phyloP scores from a whole-genome alignment of 768 basidiomycete genomes.

The Russula dissimulans region DNA sequence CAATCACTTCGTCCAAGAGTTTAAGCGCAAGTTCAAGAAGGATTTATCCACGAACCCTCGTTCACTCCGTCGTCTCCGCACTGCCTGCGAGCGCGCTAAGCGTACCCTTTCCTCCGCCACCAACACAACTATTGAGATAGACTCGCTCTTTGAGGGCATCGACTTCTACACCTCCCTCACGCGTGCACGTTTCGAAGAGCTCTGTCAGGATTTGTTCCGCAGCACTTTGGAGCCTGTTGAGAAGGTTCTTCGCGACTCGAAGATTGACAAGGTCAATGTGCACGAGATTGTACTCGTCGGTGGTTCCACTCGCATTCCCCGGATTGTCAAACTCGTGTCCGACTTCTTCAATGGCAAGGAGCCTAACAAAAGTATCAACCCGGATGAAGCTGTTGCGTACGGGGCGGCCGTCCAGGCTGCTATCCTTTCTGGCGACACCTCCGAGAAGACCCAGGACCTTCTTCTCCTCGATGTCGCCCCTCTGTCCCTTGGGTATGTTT shows the following conservation, averaged over 20 bases:
- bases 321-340: constrained; percentile 93
- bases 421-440: constrained; percentile 94
- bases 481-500: constrained; percentile 51
- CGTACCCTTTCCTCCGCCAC: constrained; percentile 94
- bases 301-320: constrained; percentile 97
- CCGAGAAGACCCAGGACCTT: constrained; percentile 95
- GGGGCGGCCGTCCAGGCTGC: constrained; percentile 98
- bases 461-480: constrained; percentile 92
- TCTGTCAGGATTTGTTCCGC: constrained; percentile 93
- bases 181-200: constrained; percentile 94
- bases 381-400: constrained; percentile 97
- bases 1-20: constrained; percentile 93
- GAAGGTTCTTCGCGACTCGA: constrained; percentile 95
- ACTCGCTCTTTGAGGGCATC: constrained; percentile 94
- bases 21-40: constrained; percentile 98
- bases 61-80: constrained; percentile 94
- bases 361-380: constrained; percentile 99
- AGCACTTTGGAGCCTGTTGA: constrained; percentile 92
- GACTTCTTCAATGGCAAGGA: constrained; percentile 99
- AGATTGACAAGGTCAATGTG: constrained; percentile 93
- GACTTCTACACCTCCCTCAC: constrained; percentile 98
- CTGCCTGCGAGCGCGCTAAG: constrained; percentile 98
- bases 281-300: constrained; percentile 98
- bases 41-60: constrained; percentile 87
- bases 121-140: constrained; percentile 95